Evolutionary conservation across 139 green algal genomes (phyloP), one percentile per base, ranked within the genome.

Genomic region (Micromonas commoda): DNA sequence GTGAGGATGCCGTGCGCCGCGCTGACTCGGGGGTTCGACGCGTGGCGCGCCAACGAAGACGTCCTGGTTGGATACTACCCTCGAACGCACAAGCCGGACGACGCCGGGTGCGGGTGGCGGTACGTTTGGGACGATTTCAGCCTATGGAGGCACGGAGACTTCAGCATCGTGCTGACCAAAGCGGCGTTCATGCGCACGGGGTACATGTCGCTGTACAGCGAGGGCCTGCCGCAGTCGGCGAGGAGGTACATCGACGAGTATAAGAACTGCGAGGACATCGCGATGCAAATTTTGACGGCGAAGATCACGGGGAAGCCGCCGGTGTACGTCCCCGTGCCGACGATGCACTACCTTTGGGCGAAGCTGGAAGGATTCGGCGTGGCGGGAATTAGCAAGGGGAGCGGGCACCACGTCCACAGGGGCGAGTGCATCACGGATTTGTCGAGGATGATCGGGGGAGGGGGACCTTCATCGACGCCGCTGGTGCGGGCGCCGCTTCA

Each of bases 151-250:
- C 35, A 5, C 21, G 66, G 76, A 13, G 33, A 3, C 1, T 90
- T 85, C 79, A 82, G 52, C 60, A 87, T 91, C 38, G 69, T 90
- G 33, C 82, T 91, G 13, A 88, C 86, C 19, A 91, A 91, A 70
- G 87, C 86, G 9, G 86, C 87, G 6, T 86, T 91, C 70, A 60
- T 88, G 60, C 83, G 89, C 69, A 73, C 82, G 78, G 81, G 87
- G 65, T 90, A 89, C 72, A 70, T 91, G 21, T 57, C 80, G 68
- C 31, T 77, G 64, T 91, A 88, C 82, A 82, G 71, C 23, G 51
- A 77, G 26, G 32, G 80, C n/a, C 79, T 89, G 71, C 82, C 86
- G 0, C 19, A 29, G 9, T 33, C 9, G 1, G 68, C 90, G 23
- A 64, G 81, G 2, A 60, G 76, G 2, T 86, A 89, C 69, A 80